Evolutionary conservation across 805 yeast species (phyloP), one percentile per base, ranked within the genome.

Genomic region (Lipomyces orientalis): DNA sequence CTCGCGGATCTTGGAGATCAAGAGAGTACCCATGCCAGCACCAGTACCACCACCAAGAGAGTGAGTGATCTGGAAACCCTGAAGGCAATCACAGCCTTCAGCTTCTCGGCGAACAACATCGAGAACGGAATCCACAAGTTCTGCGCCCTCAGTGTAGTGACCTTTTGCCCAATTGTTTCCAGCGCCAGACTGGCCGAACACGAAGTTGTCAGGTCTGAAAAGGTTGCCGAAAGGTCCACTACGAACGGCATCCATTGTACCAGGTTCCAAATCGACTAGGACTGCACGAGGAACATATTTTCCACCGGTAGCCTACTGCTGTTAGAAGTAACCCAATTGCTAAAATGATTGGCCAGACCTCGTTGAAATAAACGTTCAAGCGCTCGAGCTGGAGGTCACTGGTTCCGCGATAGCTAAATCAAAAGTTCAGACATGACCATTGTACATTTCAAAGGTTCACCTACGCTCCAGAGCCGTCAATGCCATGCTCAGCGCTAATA

Each of bases 111-210:
- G 88, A 61, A 93, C 88, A 46, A 90, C 95, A 73, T 93, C 98
- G 85, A 93, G 81, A 33, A 93, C 97, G 19, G 95, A 87, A 76
- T 93, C 97, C 61, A 93, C 93, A 74, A 93, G 85, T 83, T 93
- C 98, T 2, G 97, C 97, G 74, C 98, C 98, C 80, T 93, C 98
- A 55, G 98, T 93, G 83, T 93, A 93, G 81, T 90, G 96, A 77
- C 98, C 98, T 79, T 92, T 93, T 68, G 98, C 98, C 97, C 97
- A 93, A 74, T 91, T 96, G 78, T 93, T 93, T 74, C 97, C 98
- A 1, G 98, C 98, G 34, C 97, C 91, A 56, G 94, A 88, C 80
- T 91, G 95, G 60, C 97, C 97, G 75, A 88, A 89, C 72, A 93
- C 90, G 75, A 88, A 86, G 81, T 93, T 93, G 78, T 93, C 98